Evolutionary conservation across 106 monocot species (phyloP), one percentile per base, ranked within the genome.

Genomic region (Dendrobium officinale): DNA sequence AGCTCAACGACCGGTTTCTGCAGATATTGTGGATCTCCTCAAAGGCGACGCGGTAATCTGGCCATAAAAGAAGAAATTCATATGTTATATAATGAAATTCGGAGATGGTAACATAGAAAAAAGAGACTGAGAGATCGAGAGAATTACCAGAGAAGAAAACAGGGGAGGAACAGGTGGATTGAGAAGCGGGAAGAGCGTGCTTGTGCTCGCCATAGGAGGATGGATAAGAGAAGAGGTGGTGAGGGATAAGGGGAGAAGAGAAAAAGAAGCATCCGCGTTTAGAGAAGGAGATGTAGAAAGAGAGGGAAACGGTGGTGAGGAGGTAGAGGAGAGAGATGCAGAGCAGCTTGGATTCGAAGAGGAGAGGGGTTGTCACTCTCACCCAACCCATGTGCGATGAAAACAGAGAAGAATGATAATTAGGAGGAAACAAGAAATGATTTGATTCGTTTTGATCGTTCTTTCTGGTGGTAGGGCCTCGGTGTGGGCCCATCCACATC

Each of bases 291-390:
- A 90, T 76, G 81, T 90, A 88, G 79, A 96, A 22, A 66, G 88
- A 80, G 85, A 92, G 44, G 77, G 88, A 86, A 78, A 89, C 81
- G 75, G 96, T 90, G 72, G 93, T 96, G 80, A 85, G 61, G 76
- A 96, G 89, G 86, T 97, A 97, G 86, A 94, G 81, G 16, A 96
- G 83, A 42, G 93, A 92, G 43, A 94, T 81, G 80, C 92, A 93
- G 82, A 94, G 86, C 44, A 89, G 75, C 82, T 96, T 96, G 18
- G 92, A 94, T 77, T 96, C 89, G 87, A 94, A 90, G n/a, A 94
- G 67, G 24, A 88, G 79, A 26, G 91, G 93, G 2, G 81, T 80
- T 27, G 67, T 80, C 81, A 88, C 42, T 15, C 44, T 84, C 72
- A 84, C 24, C 67, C 70, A 82, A 64, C 79, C 85, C 84, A 82